Conservation (phyloP, 306 rosid genomes). For the Cucurbita pepo region DNA sequence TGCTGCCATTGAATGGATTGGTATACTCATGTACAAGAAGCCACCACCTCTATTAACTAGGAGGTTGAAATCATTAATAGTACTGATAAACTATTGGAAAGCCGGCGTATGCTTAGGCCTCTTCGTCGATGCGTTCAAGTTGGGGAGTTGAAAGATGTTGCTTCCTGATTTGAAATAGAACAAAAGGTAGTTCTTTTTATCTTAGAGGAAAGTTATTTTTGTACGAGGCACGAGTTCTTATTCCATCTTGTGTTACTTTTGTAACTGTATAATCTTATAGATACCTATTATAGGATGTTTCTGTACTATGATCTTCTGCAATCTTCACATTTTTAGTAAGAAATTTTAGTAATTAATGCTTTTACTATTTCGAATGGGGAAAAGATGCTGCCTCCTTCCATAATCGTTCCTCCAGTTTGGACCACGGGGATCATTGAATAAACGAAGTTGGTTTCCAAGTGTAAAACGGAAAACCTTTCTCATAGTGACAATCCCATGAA, state of each 20-base stretch:
- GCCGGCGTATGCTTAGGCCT: conserved; percentile 97
- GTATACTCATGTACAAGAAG: conserved; percentile 72
- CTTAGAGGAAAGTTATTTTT: background rate
- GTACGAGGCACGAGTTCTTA: background rate
- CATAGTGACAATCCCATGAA: background rate
- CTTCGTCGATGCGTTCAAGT: conserved; percentile 89
- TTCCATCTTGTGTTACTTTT: background rate
- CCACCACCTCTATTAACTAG: conserved; percentile 34
- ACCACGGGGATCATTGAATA: background rate
- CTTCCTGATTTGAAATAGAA: background rate
- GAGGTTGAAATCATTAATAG: conserved; percentile 60
- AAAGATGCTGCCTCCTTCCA: background rate
- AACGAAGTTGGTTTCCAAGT: background rate
- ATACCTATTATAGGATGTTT: background rate
- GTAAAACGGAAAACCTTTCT: background rate
- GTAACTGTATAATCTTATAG: background rate
- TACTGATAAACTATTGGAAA: conserved; percentile 80
- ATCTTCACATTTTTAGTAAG: background rate
- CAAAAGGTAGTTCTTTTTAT: background rate
- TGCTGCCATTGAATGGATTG: conserved; percentile 90
- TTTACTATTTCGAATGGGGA: background rate
- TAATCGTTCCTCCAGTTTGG: background rate
- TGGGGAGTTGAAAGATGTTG: conserved; percentile 48
- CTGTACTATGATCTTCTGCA: background rate
- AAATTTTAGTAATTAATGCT: background rate